Evolutionary conservation across 2,329 filamentous ascomycete species (phyloP).

Genomic region (Stenocarpella maydis): DNA sequence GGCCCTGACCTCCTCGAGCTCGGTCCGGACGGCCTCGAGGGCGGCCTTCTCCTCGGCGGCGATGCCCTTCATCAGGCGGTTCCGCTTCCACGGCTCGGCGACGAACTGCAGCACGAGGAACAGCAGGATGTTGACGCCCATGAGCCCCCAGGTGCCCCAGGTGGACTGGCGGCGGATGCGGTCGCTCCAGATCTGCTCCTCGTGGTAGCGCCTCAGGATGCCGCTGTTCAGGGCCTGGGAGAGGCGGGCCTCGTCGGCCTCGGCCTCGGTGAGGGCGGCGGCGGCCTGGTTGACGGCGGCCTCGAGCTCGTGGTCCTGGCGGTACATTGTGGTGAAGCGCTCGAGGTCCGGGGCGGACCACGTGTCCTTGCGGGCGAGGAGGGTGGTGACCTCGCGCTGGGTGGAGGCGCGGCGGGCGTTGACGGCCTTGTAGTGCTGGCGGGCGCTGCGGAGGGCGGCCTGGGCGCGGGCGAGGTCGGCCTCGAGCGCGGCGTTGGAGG

Average conservation of each 20-base stretch:
- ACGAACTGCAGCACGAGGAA: slow-evolving; percentile 88
- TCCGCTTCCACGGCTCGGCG: slow-evolving; percentile 90
- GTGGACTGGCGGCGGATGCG: slow-evolving; percentile 96
- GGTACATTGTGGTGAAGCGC: slow-evolving; percentile 91
- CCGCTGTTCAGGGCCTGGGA: slow-evolving; percentile 78
- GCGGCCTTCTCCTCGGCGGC: slow-evolving; percentile 77
- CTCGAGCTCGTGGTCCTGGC: slow-evolving; percentile 92
- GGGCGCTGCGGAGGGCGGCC: slow-evolving; percentile 72
- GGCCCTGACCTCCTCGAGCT: slow-evolving; percentile 49
- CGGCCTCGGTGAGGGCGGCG: slow-evolving; percentile 75
- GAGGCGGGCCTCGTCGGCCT: slow-evolving; percentile 81
- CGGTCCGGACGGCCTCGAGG: slow-evolving; percentile 56
- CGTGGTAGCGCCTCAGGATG: slow-evolving; percentile 92
- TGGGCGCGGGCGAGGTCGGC: slow-evolving; percentile 66
- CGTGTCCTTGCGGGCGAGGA: slow-evolving; percentile 91
- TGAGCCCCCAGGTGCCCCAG: slow-evolving; percentile 97
- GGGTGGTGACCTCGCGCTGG: slow-evolving; percentile 93
- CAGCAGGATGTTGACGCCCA: slow-evolving; percentile 93
- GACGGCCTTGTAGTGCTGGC: slow-evolving; percentile 81
- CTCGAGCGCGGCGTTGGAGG: slow-evolving; percentile 76
- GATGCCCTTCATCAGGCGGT: slow-evolving; percentile 81
- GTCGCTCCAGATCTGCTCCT: slow-evolving; percentile 99
- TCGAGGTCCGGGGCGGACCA: slow-evolving; percentile 91
- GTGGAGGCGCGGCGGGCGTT: slow-evolving; percentile 85
- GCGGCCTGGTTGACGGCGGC: slow-evolving; percentile 79